These are phyloP conservation scores for Serendipita vermifera DNA, from an alignment of 768 basidiomycete genomes.

Conservation along the genomic window DNA sequence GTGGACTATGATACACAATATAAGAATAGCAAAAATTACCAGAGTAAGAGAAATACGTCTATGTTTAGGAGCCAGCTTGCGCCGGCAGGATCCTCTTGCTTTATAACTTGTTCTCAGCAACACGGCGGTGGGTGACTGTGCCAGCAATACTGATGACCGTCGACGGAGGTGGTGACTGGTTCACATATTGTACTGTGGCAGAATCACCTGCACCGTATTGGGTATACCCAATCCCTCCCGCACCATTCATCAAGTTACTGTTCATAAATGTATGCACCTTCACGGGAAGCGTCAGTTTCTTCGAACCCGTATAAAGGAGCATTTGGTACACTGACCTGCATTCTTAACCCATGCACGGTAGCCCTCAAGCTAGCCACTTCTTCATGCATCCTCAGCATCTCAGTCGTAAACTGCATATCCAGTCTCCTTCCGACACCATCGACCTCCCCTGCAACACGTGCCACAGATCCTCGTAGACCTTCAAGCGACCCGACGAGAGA, in stretches of 20 bases:
- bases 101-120: slow-evolving; percentile 12
- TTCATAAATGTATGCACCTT: slow-evolving; percentile 11
- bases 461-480: slow-evolving; percentile 46
- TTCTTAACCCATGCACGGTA: slow-evolving; percentile 59
- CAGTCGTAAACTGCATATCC: slow-evolving; percentile 56
- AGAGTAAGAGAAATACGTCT: too few species aligned
- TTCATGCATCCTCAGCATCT: slow-evolving; percentile 57
- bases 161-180: slow-evolving; percentile 5
- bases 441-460: slow-evolving; percentile 43
- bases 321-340: slow-evolving; percentile 44
- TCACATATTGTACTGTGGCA: slow-evolving; percentile 10
- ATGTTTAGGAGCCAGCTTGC: too few species aligned
- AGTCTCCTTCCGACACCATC: slow-evolving; percentile 49
- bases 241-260: background rate
- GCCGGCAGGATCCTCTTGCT: too few species aligned
- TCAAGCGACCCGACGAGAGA: slow-evolving; percentile 49
- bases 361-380: slow-evolving; percentile 58
- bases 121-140: slow-evolving; percentile 1
- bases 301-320: background rate
- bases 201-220: slow-evolving; percentile 33
- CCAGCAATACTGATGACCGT: slow-evolving; percentile 6
- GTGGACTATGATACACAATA: too few species aligned
- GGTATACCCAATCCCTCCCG: slow-evolving; percentile 20
- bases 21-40: too few species aligned
- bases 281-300: background rate